phyloP scores from a whole-genome alignment of 768 basidiomycete genomes.

The Tricholoma terreum region DNA sequence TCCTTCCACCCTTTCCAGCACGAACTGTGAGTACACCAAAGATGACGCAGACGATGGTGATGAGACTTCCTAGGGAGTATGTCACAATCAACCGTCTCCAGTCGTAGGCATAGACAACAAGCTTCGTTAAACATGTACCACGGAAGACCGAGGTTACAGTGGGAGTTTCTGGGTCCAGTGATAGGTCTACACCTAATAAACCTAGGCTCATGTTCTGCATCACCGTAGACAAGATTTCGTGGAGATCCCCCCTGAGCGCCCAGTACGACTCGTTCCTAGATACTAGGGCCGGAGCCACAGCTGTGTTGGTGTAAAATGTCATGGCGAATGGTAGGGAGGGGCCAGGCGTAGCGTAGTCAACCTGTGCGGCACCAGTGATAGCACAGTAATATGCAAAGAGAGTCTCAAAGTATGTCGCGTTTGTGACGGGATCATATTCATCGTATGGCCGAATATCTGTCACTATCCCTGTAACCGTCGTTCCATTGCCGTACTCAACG shows the following conservation, averaged over 20 bases:
- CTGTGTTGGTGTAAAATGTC: background rate
- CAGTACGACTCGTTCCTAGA: background rate
- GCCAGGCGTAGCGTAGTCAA: background rate
- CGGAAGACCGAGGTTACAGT: background rate
- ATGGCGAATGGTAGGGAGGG: background rate
- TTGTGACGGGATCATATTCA: background rate
- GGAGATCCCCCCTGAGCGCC: background rate
- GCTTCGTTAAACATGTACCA: background rate
- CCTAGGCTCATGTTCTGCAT: background rate
- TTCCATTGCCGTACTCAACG: too few relatives aligned
- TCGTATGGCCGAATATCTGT: background rate
- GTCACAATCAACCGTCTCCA: too few relatives aligned
- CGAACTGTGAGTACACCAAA: background rate
- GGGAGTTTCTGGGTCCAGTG: background rate
- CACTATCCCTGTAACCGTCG: background rate
- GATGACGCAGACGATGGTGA: too few relatives aligned
- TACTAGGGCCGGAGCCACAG: background rate
- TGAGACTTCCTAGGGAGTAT: too few relatives aligned
- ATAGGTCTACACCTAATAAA: background rate
- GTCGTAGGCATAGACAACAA: too few relatives aligned
- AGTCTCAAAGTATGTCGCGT: too few relatives aligned
- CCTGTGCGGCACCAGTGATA: background rate
- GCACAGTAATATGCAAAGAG: too few relatives aligned
- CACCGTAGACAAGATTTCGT: background rate
- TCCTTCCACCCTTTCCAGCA: background rate